Evolutionary conservation across 2,329 filamentous ascomycete species (phyloP).

Genomic region (Claviceps pazoutovae): DNA sequence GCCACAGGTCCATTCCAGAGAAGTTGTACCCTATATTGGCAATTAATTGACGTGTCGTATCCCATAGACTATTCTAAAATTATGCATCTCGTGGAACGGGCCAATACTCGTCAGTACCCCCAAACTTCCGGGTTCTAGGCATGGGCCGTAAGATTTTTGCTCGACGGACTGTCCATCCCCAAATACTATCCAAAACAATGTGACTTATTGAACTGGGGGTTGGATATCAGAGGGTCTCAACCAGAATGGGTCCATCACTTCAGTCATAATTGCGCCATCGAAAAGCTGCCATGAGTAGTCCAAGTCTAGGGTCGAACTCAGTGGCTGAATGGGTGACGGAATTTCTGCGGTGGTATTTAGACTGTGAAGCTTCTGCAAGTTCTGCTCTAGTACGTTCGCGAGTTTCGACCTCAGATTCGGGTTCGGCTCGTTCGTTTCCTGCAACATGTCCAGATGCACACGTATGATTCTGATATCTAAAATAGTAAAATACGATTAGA

Average conservation of each 20-base stretch:
- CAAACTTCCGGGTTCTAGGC: background rate
- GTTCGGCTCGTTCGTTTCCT: constrained; percentile 16
- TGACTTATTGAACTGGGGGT: background rate
- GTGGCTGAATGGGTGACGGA: constrained; percentile 5
- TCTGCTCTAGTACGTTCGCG: constrained; percentile 11
- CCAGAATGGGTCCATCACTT: constrained; percentile 3
- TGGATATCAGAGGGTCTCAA: background rate
- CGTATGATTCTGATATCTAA: constrained; percentile 16
- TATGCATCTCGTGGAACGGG: too few species aligned
- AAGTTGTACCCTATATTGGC: too few species aligned
- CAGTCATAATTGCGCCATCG: constrained; percentile 7
- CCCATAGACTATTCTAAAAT: too few species aligned
- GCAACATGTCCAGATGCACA: constrained; percentile 16
- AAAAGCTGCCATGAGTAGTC: constrained; percentile 11
- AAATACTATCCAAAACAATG: background rate
- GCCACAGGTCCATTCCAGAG: too few species aligned
- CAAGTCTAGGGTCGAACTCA: constrained; percentile 4
- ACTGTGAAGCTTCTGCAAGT: constrained; percentile 13
- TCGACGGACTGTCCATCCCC: background rate
- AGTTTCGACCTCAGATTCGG: constrained; percentile 10
- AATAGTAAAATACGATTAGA: background rate
- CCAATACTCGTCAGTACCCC: too few species aligned
- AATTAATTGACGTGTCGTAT: too few species aligned
- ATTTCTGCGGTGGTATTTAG: constrained; percentile 6
- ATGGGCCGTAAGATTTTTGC: too few species aligned